Base-by-base conservation (phyloP, 169 alveolate genomes). In the Ichthyophthirius multifiliis region DNA sequence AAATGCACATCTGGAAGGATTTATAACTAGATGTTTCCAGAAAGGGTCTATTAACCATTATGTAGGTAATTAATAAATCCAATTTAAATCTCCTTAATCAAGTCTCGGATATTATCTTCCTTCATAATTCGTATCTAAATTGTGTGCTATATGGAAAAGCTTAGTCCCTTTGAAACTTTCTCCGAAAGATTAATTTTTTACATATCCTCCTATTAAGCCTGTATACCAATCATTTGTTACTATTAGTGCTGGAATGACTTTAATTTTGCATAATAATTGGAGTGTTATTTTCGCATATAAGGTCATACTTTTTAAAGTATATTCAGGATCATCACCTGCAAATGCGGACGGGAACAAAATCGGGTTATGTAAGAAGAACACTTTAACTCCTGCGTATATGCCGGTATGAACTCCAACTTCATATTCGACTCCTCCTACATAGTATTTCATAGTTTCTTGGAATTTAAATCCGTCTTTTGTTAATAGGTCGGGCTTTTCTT, bases 211-310 rank as follows among this genome's bases (percentile, higher is more conserved):
- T 10, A 90, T 86, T 46, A 96, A 86, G 0, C 97, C 98, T 31
- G 98, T 89, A 63, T 91, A 93, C 98, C 99, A 96, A 90, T 96
- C 99, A 74, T 96, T 96, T 15, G 98, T 92, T 0, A 96, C 95
- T 3, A 95, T 73, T 63, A 96, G 75, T 32, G 94, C 76, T 5
- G 98, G 97, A 20, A 94, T 92, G 0, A 88, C 39, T 30, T 65
- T 47, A 9, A 91, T 64, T 30, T 83, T 76, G 76, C 98, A 95
- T 18, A 93, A 75, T 27, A 88, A 86, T 85, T 96, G 96, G 15
- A 96, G 90, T 44, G 89, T 76, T 4, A 95, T 96, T 87, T 93
- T 94, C n/a, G 94, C 97, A 82, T 91, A 93, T 15, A 91, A 89
- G 15, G 95, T 89, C 44, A 94, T 80, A 76, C 90, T 83, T 46